Percentiles rank a stretch among this genome's conserved stretches.
Conservation (phyloP, 2,329 filamentous ascomycete genomes). For the Penicillium corylophilum region DNA sequence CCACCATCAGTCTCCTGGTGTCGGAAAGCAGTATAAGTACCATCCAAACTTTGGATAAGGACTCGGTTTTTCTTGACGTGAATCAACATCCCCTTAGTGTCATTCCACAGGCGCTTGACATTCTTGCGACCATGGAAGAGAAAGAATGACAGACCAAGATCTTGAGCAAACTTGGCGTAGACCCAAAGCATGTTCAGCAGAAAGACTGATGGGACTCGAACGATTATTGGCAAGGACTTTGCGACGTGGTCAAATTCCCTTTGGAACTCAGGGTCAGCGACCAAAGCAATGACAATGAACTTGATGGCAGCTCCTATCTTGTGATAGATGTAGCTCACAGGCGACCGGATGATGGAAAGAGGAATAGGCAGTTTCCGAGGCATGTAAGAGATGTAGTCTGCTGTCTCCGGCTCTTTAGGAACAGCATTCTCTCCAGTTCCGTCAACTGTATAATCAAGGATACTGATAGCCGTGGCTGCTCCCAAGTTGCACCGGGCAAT, state of each 20-base stretch:
- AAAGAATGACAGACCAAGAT: constrained; percentile 48
- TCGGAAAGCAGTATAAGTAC: constrained; percentile 52
- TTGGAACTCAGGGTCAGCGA: constrained; percentile 55
- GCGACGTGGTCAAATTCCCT: constrained; percentile 51
- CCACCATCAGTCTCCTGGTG: constrained; percentile 37
- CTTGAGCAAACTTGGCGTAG: constrained; percentile 47
- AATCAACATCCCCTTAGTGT: constrained; percentile 51
- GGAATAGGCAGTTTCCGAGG: constrained; percentile 23
- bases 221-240: constrained; percentile 30
- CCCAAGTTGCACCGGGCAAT: constrained; percentile 52
- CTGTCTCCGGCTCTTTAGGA: constrained; percentile 26
- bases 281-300: constrained; percentile 50
- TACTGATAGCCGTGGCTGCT: constrained; percentile 37
- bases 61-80: constrained; percentile 48
- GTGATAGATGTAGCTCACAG: constrained; percentile 45
- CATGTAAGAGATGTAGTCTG: constrained; percentile 30
- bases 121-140: constrained; percentile 51
- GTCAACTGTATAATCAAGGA: constrained; percentile 32
- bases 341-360: constrained; percentile 30
- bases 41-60: constrained; percentile 50
- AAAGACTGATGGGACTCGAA: constrained; percentile 41
- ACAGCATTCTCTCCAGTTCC: constrained; percentile 27
- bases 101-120: constrained; percentile 48
- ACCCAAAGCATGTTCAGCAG: constrained; percentile 51
- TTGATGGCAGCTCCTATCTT: constrained; percentile 46